phyloP scores from a whole-genome alignment of 148 eudicot genomes.

The Camellia sinensis region DNA sequence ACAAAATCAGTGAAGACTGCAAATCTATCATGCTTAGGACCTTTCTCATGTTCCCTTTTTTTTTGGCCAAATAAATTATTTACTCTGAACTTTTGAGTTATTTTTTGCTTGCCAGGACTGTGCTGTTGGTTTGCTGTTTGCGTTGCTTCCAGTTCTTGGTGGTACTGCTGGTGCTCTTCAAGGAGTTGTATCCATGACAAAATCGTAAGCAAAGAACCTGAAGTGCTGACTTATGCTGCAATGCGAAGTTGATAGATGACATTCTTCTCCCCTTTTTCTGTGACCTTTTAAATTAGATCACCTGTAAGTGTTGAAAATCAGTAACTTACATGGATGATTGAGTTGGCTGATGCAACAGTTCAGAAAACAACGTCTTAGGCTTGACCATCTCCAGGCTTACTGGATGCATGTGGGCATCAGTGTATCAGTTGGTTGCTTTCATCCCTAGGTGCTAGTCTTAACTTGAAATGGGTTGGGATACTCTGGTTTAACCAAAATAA shows the following conservation, averaged over 20 bases:
- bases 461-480: not conserved
- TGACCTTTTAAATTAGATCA: not conserved
- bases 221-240: not conserved
- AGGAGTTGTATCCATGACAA: conserved; percentile 88
- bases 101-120: conserved; percentile 64
- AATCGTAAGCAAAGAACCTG: conserved; percentile 61
- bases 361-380: not conserved
- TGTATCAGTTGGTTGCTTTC: not conserved
- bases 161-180: conserved; percentile 88
- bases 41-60: conserved; percentile 12
- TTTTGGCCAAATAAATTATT: not conserved
- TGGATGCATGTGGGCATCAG: not conserved
- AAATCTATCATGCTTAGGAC: not conserved
- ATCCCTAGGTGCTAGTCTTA: not conserved
- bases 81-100: conserved; percentile 5
- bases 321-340: not conserved
- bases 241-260: not conserved
- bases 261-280: not conserved
- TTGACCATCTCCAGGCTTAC: not conserved
- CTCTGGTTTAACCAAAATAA: not conserved
- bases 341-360: not conserved
- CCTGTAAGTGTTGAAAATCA: not conserved
- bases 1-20: not conserved
- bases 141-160: conserved; percentile 90
- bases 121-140: conserved; percentile 94